A percentile compares a stretch with the other conserved stretches of the same genome.
phyloP scores from a whole-genome alignment of 257 asterid genomes.

The Solanum neorickii region DNA sequence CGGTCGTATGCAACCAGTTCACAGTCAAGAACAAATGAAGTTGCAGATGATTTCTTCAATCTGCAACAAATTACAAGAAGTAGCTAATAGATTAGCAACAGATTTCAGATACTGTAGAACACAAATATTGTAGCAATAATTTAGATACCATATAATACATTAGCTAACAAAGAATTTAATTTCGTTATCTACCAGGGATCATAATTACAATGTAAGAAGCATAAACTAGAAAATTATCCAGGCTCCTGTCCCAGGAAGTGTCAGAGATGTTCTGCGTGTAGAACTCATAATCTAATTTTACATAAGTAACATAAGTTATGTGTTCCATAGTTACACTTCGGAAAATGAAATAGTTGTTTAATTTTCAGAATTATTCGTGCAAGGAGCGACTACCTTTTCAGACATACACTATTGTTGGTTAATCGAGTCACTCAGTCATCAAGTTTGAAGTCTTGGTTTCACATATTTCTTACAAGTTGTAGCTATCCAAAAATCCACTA shows the following conservation, averaged over 20 bases:
- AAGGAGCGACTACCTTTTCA: not conserved
- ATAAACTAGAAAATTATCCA: not conserved
- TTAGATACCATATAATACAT: not conserved
- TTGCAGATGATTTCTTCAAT: slow-evolving; percentile 51
- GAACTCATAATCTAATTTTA: not conserved
- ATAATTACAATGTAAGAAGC: not conserved
- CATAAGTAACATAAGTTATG: not conserved
- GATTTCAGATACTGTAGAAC: not conserved
- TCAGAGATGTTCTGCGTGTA: not conserved
- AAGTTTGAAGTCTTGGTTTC: not conserved
- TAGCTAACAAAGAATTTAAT: not conserved
- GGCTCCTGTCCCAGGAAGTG: not conserved
- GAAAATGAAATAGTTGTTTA: not conserved
- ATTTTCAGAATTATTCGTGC: not conserved
- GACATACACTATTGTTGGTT: not conserved
- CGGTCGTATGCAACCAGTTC: slow-evolving; percentile 94
- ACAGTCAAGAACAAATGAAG: slow-evolving; percentile 92
- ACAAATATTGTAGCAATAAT: not conserved
- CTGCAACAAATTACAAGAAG: slow-evolving; percentile 36
- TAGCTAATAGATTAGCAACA: not conserved
- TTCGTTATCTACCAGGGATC: not conserved
- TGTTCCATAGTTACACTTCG: not conserved
- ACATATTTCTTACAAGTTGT: not conserved
- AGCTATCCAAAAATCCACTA: not conserved
- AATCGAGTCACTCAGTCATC: not conserved